Base-by-base conservation (phyloP, 2,329 filamentous ascomycete genomes). In the Cladosporium sp. region DNA sequence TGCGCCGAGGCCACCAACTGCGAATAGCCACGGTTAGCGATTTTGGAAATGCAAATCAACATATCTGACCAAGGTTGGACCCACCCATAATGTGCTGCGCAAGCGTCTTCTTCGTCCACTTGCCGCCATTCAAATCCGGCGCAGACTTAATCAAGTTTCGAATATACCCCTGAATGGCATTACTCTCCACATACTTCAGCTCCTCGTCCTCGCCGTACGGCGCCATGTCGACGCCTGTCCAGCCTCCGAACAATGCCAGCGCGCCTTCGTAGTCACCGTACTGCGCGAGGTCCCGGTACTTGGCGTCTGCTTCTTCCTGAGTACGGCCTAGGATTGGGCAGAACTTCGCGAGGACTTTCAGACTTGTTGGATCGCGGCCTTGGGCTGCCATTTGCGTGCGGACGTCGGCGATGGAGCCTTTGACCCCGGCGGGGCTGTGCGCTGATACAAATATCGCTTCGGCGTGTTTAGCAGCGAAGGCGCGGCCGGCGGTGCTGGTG, bases 101-200 rank as follows among this genome's bases (percentile, higher is more conserved):
- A 5, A 92, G 83, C 0, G 87, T 90, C 57, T 85, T 81, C 74
- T 91, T 91, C 0, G 89, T 92, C 90, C 90, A 92, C 72, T 89
- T 90, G 6, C 70, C 70, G 18, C 72, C 73, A 0, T 83, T 80
- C 2, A 86, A 85, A 2, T 81, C 84, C 0, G 87, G 86, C 0
- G 85, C 84, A 55, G 85, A 84, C 53, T 84, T 81, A 11, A 85
- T 82, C 71, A 85, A 85, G 1, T 79, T 84, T 68, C 86, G 83
- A 1, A 87, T 82, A 1, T 82, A 82, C 0, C 80, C 83, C n/a
- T 81, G 78, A 60, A 88, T 86, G 0, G 86, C 86, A 73, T 88
- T 86, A 67, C 83, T 84, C 73, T 87, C 82, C n/a, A 88, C 85
- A 64, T 85, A 79, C 14, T 86, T 78, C 60, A 90, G 76, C 73